Base-by-base conservation (phyloP, 352 stramenopile species). In the Phytopythium sindhum region DNA sequence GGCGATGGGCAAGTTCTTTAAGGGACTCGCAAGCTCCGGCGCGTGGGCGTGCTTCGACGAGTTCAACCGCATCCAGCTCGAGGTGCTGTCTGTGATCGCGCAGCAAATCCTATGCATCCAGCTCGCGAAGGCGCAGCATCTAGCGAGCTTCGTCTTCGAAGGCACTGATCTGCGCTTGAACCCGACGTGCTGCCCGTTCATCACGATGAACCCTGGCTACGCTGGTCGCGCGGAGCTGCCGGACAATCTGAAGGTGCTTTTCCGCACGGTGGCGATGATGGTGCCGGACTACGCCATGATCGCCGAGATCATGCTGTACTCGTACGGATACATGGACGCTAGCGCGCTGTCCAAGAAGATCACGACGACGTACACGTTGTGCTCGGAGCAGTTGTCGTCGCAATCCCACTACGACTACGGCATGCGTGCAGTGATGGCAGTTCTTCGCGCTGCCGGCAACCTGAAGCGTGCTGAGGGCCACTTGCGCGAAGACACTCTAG, bases 381-480 rank as follows among this genome's bases (percentile, higher is more conserved):
- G 90, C 68, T 97, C 89, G 1, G 92, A 98, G 65, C 95, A 98
- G 65, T 73, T 98, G 4, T 97, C 88, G 11, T 97, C 86, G 21
- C 95, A 98, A 62, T 97, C 91, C 53, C 95, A 98, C 63, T 98
- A 98, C 64, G 95, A 98, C 66, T 98, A 98, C 72, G 94, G 95
- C 28, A 98, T 98, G 90, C 77, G 95, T 35, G 95, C 95, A 5
- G 93, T 98, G 17, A 97, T 98, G 77, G 95, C 94, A 19, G 95
- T 98, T 26, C 80, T 98, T 44, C 86, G 97, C 52, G 93, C 94
- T 10, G 91, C 93, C 8, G 94, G 94, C 21, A 98, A 98, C 60
- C 74, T 98, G 28, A 95, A 96, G 52, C 78, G 91, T 37, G 83
- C 80, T 0, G 85, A 93, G 31, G 85, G 81, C 1, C 85, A 93